These are phyloP conservation scores for Graphiopsis chlorocephala DNA, from an alignment of 2,329 filamentous ascomycete species.

Conservation along the genomic window DNA sequence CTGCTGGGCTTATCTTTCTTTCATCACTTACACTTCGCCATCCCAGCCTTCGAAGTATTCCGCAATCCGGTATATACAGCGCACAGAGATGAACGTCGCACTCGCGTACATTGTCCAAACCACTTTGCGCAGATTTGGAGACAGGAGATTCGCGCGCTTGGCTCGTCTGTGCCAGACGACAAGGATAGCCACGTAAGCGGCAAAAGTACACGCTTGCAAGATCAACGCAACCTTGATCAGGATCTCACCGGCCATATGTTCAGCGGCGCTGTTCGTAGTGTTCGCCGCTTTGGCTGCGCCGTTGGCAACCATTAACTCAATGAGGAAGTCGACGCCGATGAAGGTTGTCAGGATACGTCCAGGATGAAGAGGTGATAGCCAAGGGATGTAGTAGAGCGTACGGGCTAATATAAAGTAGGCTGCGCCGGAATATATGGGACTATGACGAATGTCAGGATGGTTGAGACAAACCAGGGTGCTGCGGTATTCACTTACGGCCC, in stretches of 20 bases:
- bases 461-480: background rate
- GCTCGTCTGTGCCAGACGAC: conserved; percentile 42
- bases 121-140: conserved; percentile 42
- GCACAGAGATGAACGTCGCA: conserved; percentile 46
- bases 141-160: conserved; percentile 42
- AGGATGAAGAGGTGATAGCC: conserved; percentile 57
- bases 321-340: conserved; percentile 50
- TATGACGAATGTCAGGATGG: background rate
- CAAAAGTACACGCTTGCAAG: conserved; percentile 51
- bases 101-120: conserved; percentile 50
- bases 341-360: conserved; percentile 60
- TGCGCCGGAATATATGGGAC: conserved; percentile 54
- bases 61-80: conserved; percentile 53
- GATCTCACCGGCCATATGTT: conserved; percentile 39
- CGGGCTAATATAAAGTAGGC: conserved; percentile 63
- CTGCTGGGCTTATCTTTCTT: background rate
- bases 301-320: conserved; percentile 53
- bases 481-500: conserved; percentile 38
- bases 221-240: conserved; percentile 51
- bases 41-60: conserved; percentile 42
- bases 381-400: conserved; percentile 60
- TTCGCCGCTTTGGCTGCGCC: conserved; percentile 50
- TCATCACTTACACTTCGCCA: conserved; percentile 18
- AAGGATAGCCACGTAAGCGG: conserved; percentile 48
- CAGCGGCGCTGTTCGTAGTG: conserved; percentile 35